A percentile compares a stretch with the other conserved stretches of the same genome.
Evolutionary conservation across 495 filamentous ascomycete genomes (phyloP).

Genomic region (Stereocaulon alpinum): DNA sequence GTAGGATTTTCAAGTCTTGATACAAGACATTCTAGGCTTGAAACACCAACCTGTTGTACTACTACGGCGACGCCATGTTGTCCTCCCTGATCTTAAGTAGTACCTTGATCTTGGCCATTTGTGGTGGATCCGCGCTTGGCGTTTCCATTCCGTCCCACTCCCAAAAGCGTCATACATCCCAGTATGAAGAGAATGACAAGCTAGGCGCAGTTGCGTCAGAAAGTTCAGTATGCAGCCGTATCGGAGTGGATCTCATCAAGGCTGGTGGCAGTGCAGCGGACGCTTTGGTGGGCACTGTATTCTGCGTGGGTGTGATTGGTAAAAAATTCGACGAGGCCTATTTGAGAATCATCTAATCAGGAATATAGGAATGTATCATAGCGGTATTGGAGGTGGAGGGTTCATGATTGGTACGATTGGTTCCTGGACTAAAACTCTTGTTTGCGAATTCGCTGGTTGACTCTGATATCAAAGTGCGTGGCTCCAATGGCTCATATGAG

Average conservation of each 20-base stretch:
- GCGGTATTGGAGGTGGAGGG: conserved; percentile 80
- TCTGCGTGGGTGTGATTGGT: conserved; percentile 69
- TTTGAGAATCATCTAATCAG: neutral
- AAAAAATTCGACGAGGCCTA: conserved; percentile 14
- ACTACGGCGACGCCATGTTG: neutral
- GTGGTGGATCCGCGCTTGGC: neutral
- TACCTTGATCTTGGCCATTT: neutral
- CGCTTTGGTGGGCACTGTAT: conserved; percentile 59
- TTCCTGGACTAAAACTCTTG: conserved; percentile 38
- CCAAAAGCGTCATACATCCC: neutral
- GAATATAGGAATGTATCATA: conserved; percentile 65
- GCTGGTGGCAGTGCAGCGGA: conserved; percentile 67
- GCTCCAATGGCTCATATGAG: conserved; percentile 48
- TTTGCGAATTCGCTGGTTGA: neutral
- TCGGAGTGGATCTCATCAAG: conserved; percentile 62
- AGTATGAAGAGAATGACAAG: conserved; percentile 29
- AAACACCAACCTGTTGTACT: neutral
- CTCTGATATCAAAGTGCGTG: conserved; percentile 26
- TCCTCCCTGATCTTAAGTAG: neutral
- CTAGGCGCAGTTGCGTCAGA: conserved; percentile 74
- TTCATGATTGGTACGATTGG: conserved; percentile 63
- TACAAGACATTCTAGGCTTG: neutral
- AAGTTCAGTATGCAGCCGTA: conserved; percentile 60
- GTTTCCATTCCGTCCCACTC: neutral
- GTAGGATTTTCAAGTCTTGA: neutral